Percentiles rank a stretch among this genome's conserved stretches.
Conservation (phyloP, 768 basidiomycete genomes). For the Suillus cothurnatus region DNA sequence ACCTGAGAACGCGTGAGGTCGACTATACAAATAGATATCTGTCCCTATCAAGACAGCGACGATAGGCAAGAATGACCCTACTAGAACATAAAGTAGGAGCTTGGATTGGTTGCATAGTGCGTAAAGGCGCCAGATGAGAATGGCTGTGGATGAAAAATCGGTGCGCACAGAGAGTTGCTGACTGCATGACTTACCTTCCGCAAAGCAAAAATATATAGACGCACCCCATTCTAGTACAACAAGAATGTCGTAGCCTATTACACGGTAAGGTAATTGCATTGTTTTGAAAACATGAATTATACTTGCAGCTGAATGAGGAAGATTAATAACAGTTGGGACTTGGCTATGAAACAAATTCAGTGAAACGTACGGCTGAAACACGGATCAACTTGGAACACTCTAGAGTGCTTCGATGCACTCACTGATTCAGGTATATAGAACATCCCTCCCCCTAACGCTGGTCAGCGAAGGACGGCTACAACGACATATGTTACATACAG, state of each 20-base stretch:
- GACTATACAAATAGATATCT: background rate
- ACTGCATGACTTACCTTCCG: background rate
- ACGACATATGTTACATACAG: background rate
- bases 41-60: background rate
- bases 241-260: background rate
- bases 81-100: background rate
- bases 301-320: background rate
- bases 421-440: background rate
- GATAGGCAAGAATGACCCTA: background rate
- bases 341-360: background rate
- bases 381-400: background rate
- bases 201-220: slow-evolving; percentile 1
- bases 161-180: too few relatives aligned
- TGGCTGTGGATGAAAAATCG: background rate
- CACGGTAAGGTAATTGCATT: background rate
- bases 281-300: background rate
- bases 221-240: background rate
- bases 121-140: slow-evolving; percentile 3
- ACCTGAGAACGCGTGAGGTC: background rate
- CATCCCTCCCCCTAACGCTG: background rate
- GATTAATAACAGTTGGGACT: background rate
- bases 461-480: background rate
- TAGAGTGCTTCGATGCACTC: background rate
- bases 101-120: background rate
- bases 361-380: background rate